These are phyloP conservation scores for Parastagonospora avenae DNA, from an alignment of 2,329 filamentous ascomycete species.

Conservation along the genomic window DNA sequence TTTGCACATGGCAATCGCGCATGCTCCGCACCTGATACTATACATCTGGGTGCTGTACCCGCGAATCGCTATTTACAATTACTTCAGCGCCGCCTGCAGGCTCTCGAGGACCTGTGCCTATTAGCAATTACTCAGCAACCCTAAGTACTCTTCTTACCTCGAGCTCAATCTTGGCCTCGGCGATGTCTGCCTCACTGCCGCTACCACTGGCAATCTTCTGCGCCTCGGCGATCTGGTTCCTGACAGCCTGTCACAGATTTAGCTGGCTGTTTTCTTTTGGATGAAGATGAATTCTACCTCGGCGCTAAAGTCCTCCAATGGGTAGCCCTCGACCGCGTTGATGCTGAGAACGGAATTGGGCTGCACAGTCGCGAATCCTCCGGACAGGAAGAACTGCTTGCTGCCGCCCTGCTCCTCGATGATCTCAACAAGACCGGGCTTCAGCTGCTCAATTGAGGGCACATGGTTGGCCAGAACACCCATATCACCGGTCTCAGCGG, in stretches of 20 bases:
- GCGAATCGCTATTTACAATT: slow-evolving; percentile 57
- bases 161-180: slow-evolving; percentile 98
- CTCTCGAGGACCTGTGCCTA: slow-evolving; percentile 74
- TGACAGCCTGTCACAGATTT: slow-evolving; percentile 65
- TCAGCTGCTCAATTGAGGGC: slow-evolving; percentile 97
- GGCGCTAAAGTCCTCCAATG: slow-evolving; percentile 93
- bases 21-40: slow-evolving; percentile 37
- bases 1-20: slow-evolving; percentile 37
- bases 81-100: slow-evolving; percentile 80
- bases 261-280: slow-evolving; percentile 9
- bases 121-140: slow-evolving; percentile 42
- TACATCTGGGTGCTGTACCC: slow-evolving; percentile 38
- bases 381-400: slow-evolving; percentile 99
- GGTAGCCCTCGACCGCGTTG: slow-evolving; percentile 95
- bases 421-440: slow-evolving; percentile 93
- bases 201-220: slow-evolving; percentile 90
- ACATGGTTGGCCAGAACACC: slow-evolving; percentile 99
- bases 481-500: slow-evolving; percentile 98
- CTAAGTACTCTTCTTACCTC: slow-evolving; percentile 68
- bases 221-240: slow-evolving; percentile 88
- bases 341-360: slow-evolving; percentile 94
- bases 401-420: slow-evolving; percentile 85
- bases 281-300: slow-evolving; percentile 58
- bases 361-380: slow-evolving; percentile 96
- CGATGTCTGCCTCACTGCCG: slow-evolving; percentile 96